Evolutionary conservation across 495 filamentous ascomycete species (phyloP), one percentile per base, ranked within the genome.

Genomic region (Bacidia rubella): DNA sequence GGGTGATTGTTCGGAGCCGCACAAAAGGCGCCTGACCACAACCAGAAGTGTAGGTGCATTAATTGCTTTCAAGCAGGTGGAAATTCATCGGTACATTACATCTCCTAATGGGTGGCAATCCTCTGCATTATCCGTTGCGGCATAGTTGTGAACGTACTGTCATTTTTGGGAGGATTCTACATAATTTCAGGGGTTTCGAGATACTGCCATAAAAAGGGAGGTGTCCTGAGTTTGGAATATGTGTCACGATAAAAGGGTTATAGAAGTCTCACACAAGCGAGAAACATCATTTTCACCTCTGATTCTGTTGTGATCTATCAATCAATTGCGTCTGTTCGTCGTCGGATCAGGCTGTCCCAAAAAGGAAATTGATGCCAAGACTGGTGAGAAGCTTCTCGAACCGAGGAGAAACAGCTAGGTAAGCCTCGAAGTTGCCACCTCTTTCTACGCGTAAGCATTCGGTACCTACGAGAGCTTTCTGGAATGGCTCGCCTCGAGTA

Each of bases 401-500:
- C 10, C n/a, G 29, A 39, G 32, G 25, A 29, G 43, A 40, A 27
- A 24, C 45, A 17, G 45, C 45, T 25, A 17, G 20, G 17, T 19
- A 25, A 22, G 10, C 17, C 20, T 20, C 1, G 47, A 25, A 15
- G n/a, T 58, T 35, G 56, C 56, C 56, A 58, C 56, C 52, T 43
- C 40, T 3, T 39, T 35, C 22, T 20, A 25, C 21, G 39, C 26
- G 47, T 58, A 54, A 58, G 38, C 52, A 48, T n/a, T 38, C 42
- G 38, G 51, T 27, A 47, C 10, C n/a, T 1, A 24, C 56, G 11
- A 52, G 52, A 46, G 22, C 15, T 5, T 58, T 58, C 56, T 55
- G 43, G 52, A 58, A 52, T 7, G 7, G 11, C 7, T 26, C 42
- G 44, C 24, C n/a, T n/a, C 2, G 25, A 25, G 29, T 58, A 58